A percentile compares a stretch with the other conserved stretches of the same genome.
Conservation (phyloP, 208 protist species). For the Baffinella frigidus region DNA sequence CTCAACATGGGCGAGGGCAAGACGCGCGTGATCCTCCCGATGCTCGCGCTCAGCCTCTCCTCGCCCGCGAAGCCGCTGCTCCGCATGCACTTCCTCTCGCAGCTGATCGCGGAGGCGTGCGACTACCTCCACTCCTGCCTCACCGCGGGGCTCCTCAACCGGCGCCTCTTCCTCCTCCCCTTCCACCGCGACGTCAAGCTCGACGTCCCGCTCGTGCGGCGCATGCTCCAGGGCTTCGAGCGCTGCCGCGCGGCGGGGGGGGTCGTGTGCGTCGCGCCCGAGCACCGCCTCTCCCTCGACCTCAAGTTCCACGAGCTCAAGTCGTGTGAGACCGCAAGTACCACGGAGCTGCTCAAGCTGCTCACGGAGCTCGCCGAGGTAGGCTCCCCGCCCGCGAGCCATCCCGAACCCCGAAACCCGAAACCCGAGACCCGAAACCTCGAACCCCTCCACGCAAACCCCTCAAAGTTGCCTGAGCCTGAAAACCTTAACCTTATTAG, state of each 20-base stretch:
- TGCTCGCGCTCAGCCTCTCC: constrained; percentile 49
- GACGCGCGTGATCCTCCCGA: constrained; percentile 69
- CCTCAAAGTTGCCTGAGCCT: not conserved
- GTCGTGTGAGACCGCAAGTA: too few species aligned
- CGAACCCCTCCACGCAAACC: too few species aligned
- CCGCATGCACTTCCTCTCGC: constrained; percentile 64
- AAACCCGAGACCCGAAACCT: too few species aligned
- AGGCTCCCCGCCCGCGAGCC: too few species aligned
- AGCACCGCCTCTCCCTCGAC: constrained; percentile 47
- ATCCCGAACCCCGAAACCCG: too few species aligned
- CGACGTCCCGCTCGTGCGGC: not conserved
- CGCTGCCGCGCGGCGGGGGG: not conserved
- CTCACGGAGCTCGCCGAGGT: too few species aligned
- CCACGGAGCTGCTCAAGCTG: too few species aligned
- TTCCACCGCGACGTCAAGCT: constrained; percentile 62
- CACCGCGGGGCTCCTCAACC: constrained; percentile 16
- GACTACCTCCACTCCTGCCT: constrained; percentile 62
- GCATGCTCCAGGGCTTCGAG: not conserved
- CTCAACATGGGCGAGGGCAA: constrained; percentile 65
- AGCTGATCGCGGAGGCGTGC: constrained; percentile 57
- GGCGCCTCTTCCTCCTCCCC: not conserved
- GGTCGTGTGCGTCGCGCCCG: constrained; percentile 13
- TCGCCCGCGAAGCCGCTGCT: not conserved
- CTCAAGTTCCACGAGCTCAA: constrained; percentile 61
- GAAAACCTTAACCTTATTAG: not conserved